Percentiles rank a stretch among this genome's conserved stretches.
Conservation (phyloP, 192 early-diverging fungal genomes). For the Phycomyces nitens region DNA sequence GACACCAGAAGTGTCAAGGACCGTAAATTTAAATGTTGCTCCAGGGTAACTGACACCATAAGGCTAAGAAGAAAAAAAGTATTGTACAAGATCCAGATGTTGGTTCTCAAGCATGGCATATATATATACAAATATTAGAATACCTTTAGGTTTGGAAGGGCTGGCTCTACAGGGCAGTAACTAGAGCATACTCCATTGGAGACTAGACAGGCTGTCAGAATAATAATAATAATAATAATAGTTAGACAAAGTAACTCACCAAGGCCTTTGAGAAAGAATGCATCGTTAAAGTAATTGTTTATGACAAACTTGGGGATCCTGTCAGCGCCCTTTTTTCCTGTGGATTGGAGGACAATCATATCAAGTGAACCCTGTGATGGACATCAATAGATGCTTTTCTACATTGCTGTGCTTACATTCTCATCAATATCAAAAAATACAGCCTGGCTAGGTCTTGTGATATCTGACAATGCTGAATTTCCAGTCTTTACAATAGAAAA, state of each 20-base stretch:
- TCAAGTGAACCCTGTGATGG: constrained; percentile 69
- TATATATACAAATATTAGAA: background rate
- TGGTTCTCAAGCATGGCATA: no score
- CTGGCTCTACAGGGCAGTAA: constrained; percentile 42
- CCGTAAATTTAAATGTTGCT: constrained; percentile 82
- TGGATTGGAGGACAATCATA: constrained; percentile 62
- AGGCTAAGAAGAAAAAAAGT: constrained; percentile 42
- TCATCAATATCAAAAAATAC: constrained; percentile 89
- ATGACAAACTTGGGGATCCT: constrained; percentile 57
- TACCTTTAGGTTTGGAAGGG: constrained; percentile 43
- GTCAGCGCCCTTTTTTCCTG: constrained; percentile 37
- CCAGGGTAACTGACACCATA: constrained; percentile 85
- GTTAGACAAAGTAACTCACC: constrained; percentile 34
- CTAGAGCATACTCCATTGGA: constrained; percentile 64
- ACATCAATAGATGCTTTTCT: background rate
- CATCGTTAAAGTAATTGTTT: constrained; percentile 93
- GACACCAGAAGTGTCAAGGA: constrained; percentile 73
- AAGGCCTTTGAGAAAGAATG: constrained; percentile 87
- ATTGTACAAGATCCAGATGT: no score
- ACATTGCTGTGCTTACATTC: constrained; percentile 55
- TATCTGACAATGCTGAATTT: constrained; percentile 52
- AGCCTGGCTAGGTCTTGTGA: constrained; percentile 56
- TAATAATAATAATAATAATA: background rate
- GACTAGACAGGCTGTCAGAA: no score
- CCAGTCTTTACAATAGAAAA: constrained; percentile 65